Base-by-base conservation (phyloP, 805 yeast species). In the Cyberlindnera petersonii region DNA sequence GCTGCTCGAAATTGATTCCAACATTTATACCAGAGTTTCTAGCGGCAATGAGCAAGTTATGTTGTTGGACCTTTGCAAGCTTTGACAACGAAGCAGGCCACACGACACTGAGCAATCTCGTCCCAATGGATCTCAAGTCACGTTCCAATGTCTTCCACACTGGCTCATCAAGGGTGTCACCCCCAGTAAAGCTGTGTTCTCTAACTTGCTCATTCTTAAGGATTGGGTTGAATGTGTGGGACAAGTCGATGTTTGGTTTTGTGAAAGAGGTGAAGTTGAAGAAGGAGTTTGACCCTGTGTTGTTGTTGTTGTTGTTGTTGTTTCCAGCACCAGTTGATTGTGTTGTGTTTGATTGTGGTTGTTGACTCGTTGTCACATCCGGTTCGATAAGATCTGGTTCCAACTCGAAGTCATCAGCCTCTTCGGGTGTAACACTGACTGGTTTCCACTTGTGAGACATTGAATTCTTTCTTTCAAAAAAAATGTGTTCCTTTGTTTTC, bases 121-220 rank as follows among this genome's bases (percentile, higher is more conserved):
- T 50, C 1, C 74, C 74, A 19, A 71, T 73, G 4, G 70, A 66
- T 24, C 52, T 55, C 20, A 72, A 46, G 44, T 72, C 78, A 26
- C 78, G 61, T 51, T 61, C 49, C 7, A 81, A 59, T 0, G 88
- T 81, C 23, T 68, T 63, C 52, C 65, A 55, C 8, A 81, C 81
- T 0, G 87, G 85, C 59, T 81, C 88, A 52, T 82, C 86, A 10
- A 81, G 60, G 3, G 88, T 81, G 53, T 81, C 83, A 21, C 85
- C 84, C 3, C 87, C 87, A 16, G 77, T 45, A 33, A 56, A 56
- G n/a, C 51, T 43, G 24, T 50, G 52, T 31, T 56, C 59, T 38
- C 50, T 47, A 13, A 55, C 57, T 24, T 54, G 52, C 19, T 53
- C 58, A 26, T 56, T 55, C 41, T 48, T 42, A 8, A 60, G 33